These are phyloP conservation scores for Hypoxylon sp. DNA, from an alignment of 2,329 filamentous ascomycete species.

Conservation along the genomic window DNA sequence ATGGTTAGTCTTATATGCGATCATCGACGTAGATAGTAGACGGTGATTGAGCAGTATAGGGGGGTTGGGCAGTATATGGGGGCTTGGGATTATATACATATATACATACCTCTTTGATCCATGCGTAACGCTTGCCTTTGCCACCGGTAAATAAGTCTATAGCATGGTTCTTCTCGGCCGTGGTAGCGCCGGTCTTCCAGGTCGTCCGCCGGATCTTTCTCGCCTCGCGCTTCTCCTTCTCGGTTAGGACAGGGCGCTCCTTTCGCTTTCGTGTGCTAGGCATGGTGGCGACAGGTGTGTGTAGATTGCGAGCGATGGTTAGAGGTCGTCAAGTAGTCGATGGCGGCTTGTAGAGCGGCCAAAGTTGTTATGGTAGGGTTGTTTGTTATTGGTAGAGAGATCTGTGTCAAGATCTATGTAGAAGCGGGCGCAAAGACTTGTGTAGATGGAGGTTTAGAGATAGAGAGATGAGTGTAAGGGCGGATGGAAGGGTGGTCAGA, in stretches of 20 bases:
- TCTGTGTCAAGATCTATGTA: no score
- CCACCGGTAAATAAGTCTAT: constrained; percentile 28
- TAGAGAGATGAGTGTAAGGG: no score
- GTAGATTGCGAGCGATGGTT: background rate
- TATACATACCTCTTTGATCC: constrained; percentile 38
- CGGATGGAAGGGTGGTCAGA: no score
- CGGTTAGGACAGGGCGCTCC: background rate
- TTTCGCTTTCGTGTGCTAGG: background rate
- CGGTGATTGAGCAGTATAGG: background rate
- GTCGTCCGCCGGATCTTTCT: constrained; percentile 16
- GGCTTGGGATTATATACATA: no score
- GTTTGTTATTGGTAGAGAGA: no score
- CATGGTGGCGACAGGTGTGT: background rate
- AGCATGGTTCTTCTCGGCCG: constrained; percentile 21
- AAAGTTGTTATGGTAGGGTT: no score
- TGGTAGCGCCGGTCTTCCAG: constrained; percentile 26
- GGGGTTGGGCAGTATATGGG: no score
- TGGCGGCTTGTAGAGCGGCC: no score
- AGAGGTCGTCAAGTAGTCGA: no score
- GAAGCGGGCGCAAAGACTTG: no score
- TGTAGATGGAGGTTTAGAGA: no score
- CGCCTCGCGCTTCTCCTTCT: constrained; percentile 46
- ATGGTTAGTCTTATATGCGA: no score
- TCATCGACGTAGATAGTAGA: background rate
- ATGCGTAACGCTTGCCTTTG: constrained; percentile 40